Evolutionary conservation across 768 basidiomycete genomes (phyloP), one percentile per base, ranked within the genome.

Genomic region (Mycena alexandri): DNA sequence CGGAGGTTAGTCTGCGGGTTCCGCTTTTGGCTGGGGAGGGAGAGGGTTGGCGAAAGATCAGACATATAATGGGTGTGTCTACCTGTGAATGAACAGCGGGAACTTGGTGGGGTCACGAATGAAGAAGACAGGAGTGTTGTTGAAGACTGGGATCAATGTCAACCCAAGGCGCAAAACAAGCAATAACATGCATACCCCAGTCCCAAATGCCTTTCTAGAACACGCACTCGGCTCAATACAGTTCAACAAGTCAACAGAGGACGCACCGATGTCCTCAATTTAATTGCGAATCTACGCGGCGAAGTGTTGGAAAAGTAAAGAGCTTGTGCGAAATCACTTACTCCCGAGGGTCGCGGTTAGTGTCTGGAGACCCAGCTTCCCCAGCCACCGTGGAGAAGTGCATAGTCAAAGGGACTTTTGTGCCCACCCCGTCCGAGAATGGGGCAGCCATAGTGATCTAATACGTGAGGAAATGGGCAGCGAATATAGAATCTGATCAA

Each of bases 31-130:
- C 65, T 68, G 17, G n/a, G 16, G 25, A 41, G 16, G 17, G 25
- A 21, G 25, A 41, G 21, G 12, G 13, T 57, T 16, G 41, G 12
- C 9, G 8, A 19, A 21, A 1, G n/a, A 16, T 19, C 11, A 16
- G 21, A 4, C 2, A 25, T 13, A 11, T 6, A 17, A 44, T 19
- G 5, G 3, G 41, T 9, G 10, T 2, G 9, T 17, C 36, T 57
- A 67, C 66, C 66, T 65, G 50, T 70, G 69, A 19, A 70, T 70
- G 61, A 70, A 70, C 21, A 70, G 65, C 14, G 69, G 69, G 58
- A 70, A 70, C 65, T 70, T 70, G 5, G 69, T 70, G 16, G 69
- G 69, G 46, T 70, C 67, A 34, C 67, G 67, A 22, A 70, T 8
- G 52, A 67, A 64, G 41, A 71, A 67, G 13, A 71, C 63, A 0